phyloP scores from a whole-genome alignment of 139 green algal genomes.

The Haematococcus lacustris region DNA sequence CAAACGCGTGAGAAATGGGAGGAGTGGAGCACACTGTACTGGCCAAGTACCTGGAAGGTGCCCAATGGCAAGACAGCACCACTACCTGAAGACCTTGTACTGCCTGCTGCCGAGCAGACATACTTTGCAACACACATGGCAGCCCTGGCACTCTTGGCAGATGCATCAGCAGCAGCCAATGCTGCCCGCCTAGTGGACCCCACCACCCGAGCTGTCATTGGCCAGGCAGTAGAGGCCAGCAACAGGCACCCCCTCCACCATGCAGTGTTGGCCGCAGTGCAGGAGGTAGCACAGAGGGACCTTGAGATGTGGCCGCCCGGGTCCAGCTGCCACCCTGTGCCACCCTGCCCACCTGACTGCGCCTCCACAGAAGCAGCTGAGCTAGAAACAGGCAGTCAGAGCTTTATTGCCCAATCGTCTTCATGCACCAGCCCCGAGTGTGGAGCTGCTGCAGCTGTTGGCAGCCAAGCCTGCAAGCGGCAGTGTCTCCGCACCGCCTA shows the following conservation, averaged over 20 bases:
- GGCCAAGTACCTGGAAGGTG: conserved; percentile 65
- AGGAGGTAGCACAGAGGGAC: conserved; percentile 53
- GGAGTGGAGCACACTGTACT: conserved; percentile 51
- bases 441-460: too few species aligned
- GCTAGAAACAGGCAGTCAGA: too few species aligned
- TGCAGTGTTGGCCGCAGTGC: conserved; percentile 67
- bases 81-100: conserved; percentile 9
- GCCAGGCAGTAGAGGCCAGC: conserved; percentile 25
- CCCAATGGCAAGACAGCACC: conserved; percentile 24
- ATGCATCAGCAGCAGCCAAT: conserved; percentile 39
- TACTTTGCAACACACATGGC: conserved; percentile 48
- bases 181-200: conserved; percentile 63
- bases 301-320: conserved; percentile 49
- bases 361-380: too few species aligned
- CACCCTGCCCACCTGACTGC: conserved; percentile 10
- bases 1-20: conserved; percentile 42
- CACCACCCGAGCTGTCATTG: conserved; percentile 15
- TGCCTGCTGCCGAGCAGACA: conserved; percentile 6
- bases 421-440: too few species aligned
- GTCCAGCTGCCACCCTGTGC: too few species aligned
- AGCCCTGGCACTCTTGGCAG: conserved; percentile 14
- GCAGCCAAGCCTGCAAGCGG: too few species aligned
- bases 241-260: conserved; percentile 63
- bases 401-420: too few species aligned
- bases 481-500: too few species aligned